These are phyloP conservation scores for Acanthamoeba polyphaga DNA, from an alignment of 208 protist genomes.

Conservation along the genomic window DNA sequence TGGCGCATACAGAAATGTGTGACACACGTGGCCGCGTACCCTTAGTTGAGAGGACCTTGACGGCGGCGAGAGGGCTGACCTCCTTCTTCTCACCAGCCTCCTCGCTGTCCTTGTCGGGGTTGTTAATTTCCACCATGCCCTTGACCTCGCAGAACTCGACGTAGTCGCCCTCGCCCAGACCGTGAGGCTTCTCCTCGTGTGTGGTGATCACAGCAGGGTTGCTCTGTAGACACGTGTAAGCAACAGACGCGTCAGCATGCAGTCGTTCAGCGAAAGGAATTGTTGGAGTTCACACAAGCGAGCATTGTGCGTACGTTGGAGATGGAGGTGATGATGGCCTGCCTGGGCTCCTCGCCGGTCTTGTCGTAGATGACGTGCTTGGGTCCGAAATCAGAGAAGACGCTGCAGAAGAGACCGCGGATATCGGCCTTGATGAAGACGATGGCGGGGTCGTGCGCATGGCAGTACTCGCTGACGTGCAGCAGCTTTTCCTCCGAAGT, in stretches of 20 bases:
- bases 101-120: not conserved
- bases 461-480: constrained; percentile 84
- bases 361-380: constrained; percentile 89
- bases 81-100: constrained; percentile 35
- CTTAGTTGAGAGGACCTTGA: constrained; percentile 66
- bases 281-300: constrained; percentile 81
- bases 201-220: constrained; percentile 71
- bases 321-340: constrained; percentile 89
- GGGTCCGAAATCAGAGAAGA: constrained; percentile 92
- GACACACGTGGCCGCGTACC: not conserved
- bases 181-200: constrained; percentile 74
- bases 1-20: constrained; percentile 8
- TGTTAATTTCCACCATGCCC: constrained; percentile 83
- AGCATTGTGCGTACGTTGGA: not conserved
- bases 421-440: constrained; percentile 87
- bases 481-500: constrained; percentile 80
- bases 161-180: constrained; percentile 88
- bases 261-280: constrained; percentile 88
- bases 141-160: constrained; percentile 89
- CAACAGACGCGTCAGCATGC: not conserved
- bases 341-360: constrained; percentile 90
- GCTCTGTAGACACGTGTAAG: not conserved
- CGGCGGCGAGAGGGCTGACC: constrained; percentile 34
- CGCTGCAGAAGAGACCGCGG: constrained; percentile 87
- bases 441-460: constrained; percentile 73